phyloP scores from a whole-genome alignment of 176 grass and related monocot species.

The maize (Zea mays) region Zm-B73-REFERENCE-NAM-5.0 NC_050096.1:59232501-59233000 shows the following conservation, averaged over 20 bases:
- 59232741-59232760: not conserved
- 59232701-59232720: not conserved
- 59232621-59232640: not conserved
- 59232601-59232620: conserved; percentile 6
- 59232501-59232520: too few species aligned
- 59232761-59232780: not conserved
- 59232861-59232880: too few species aligned
- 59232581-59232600: not conserved
- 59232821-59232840: too few species aligned
- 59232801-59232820: too few species aligned
- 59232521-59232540: too few species aligned
- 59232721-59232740: not conserved
- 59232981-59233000: too few species aligned
- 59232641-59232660: not conserved
- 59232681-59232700: not conserved
- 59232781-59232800: not conserved
- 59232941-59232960: too few species aligned
- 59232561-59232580: not conserved
- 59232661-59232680: not conserved
- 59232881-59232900: too few species aligned
- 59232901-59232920: too few species aligned
- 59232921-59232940: too few species aligned
- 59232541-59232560: conserved; percentile 9
- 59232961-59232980: too few species aligned
- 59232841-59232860: too few species aligned